phyloP scores from a whole-genome alignment of 1,284 basidiomycete species.

The Schizopora paradoxa region DNA sequence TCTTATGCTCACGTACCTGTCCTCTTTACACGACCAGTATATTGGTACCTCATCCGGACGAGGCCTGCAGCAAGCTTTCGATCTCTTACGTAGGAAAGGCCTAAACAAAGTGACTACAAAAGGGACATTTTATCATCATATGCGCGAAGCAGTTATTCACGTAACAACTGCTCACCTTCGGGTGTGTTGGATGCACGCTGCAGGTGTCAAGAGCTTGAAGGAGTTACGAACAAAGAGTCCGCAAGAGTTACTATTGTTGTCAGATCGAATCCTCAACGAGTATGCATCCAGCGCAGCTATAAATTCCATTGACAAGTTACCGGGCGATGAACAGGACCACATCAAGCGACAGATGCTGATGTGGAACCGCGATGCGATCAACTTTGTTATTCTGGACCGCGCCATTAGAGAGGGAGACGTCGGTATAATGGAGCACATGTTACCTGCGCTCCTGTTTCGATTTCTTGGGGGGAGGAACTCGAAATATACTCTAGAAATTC shows the following conservation, averaged over 20 bases:
- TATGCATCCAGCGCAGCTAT: background rate
- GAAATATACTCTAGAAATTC: slow-evolving; percentile 3
- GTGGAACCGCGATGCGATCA: slow-evolving; percentile 5
- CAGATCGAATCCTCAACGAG: background rate
- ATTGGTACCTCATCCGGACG: background rate
- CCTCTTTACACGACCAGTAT: slow-evolving; percentile 6
- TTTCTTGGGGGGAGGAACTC: slow-evolving; percentile 3
- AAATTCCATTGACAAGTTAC: background rate
- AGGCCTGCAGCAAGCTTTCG: slow-evolving; percentile 1
- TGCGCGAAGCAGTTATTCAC: background rate
- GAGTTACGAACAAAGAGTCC: background rate
- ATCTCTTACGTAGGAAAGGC: background rate
- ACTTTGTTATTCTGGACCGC: slow-evolving; percentile 1
- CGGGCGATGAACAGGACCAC: background rate
- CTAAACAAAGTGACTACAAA: background rate
- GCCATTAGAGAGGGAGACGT: slow-evolving; percentile 7
- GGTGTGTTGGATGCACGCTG: background rate
- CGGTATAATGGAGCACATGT: background rate
- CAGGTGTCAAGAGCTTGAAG: background rate
- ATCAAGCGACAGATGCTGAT: background rate
- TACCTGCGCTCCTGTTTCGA: background rate
- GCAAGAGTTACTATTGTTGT: background rate
- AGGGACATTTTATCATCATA: background rate
- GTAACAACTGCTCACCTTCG: background rate
- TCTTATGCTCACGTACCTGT: background rate